Conservation (phyloP, 768 basidiomycete species). For the Pleurotus cornucopiae region DNA sequence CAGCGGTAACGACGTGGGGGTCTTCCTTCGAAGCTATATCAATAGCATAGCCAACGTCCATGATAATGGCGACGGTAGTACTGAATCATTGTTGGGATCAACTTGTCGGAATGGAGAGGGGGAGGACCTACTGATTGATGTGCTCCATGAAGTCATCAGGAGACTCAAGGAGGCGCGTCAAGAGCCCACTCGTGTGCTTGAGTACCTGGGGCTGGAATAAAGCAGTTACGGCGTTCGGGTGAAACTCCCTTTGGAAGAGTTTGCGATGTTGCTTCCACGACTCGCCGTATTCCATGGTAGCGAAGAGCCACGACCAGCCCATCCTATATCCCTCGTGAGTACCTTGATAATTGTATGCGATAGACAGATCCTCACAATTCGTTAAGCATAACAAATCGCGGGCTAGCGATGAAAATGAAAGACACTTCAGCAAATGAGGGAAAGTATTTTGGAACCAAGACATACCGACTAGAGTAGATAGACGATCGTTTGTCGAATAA, state of each 20-base stretch:
- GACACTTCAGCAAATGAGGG: neutral
- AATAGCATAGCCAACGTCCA: constrained; percentile 37
- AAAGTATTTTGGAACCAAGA: neutral
- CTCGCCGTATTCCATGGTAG: constrained; percentile 34
- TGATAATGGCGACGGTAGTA: constrained; percentile 9
- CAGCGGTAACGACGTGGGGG: constrained; percentile 37
- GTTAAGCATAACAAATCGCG: constrained; percentile 23
- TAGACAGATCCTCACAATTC: constrained; percentile 14
- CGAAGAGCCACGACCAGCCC: constrained; percentile 36
- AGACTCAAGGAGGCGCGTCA: constrained; percentile 25
- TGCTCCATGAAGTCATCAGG: constrained; percentile 34
- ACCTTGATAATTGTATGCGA: neutral
- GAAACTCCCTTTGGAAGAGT: constrained; percentile 37
- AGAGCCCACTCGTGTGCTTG: constrained; percentile 25
- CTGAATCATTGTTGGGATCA: neutral
- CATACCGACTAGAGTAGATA: constrained; percentile 37
- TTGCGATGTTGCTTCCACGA: constrained; percentile 37
- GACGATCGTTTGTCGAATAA: constrained; percentile 36
- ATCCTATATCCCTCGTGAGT: constrained; percentile 23
- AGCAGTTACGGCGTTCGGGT: constrained; percentile 21
- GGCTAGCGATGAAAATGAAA: constrained; percentile 12
- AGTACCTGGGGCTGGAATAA: constrained; percentile 26
- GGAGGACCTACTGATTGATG: constrained; percentile 29
- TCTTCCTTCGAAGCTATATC: constrained; percentile 33
- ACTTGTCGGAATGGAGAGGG: neutral